These are phyloP conservation scores for Ceratobasidium sp. DNA, from an alignment of 1,284 basidiomycete genomes.

Conservation along the genomic window DNA sequence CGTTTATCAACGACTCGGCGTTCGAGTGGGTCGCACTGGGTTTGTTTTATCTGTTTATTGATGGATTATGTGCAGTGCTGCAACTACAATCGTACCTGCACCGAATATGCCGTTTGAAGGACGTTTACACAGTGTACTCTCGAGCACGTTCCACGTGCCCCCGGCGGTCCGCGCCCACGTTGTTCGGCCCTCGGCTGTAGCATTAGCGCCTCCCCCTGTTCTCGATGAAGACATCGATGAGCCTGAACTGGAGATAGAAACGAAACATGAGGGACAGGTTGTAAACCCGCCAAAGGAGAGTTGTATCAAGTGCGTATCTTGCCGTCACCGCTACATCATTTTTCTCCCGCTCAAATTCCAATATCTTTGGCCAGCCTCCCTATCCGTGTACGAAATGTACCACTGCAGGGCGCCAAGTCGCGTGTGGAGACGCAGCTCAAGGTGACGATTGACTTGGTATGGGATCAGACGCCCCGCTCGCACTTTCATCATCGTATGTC, in stretches of 20 bases:
- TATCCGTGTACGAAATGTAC: slow-evolving; percentile 86
- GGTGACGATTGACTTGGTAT: slow-evolving; percentile 77
- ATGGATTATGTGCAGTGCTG: background rate
- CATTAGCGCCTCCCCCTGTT: background rate
- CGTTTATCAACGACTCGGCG: slow-evolving; percentile 39
- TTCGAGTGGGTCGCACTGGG: slow-evolving; percentile 34
- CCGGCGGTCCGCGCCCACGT: slow-evolving; percentile 24
- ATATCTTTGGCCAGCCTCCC: slow-evolving; percentile 65
- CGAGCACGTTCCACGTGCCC: slow-evolving; percentile 39
- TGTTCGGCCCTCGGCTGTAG: slow-evolving; percentile 6
- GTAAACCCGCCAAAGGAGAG: slow-evolving; percentile 39
- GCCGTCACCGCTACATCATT: background rate
- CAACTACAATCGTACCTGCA: background rate
- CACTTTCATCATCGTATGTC: slow-evolving; percentile 50
- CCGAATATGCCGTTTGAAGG: background rate
- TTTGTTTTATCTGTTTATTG: background rate
- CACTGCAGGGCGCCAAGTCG: slow-evolving; percentile 88
- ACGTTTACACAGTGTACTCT: slow-evolving; percentile 26
- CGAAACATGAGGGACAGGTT: background rate
- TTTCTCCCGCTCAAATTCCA: background rate
- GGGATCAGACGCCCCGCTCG: slow-evolving; percentile 53
- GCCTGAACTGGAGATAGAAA: slow-evolving; percentile 12
- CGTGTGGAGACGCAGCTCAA: slow-evolving; percentile 94
- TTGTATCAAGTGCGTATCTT: slow-evolving; percentile 27
- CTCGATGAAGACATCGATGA: slow-evolving; percentile 13